Conservation (phyloP, 768 basidiomycete species). For the Sarcodon aspratus region DNA sequence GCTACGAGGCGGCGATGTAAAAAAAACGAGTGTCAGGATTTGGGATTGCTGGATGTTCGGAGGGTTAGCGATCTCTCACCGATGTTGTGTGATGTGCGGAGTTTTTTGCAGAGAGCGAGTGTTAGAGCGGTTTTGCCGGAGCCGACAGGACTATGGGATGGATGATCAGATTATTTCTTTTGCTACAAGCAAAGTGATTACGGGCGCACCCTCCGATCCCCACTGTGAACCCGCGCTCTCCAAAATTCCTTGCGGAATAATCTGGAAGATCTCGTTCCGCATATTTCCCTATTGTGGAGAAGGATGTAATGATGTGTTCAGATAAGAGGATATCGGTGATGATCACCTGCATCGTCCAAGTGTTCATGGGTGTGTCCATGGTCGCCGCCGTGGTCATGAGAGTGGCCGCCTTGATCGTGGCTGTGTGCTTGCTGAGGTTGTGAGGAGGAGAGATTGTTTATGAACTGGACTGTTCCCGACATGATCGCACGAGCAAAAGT, state of each 20-base stretch:
- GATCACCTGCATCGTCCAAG: constrained; percentile 73
- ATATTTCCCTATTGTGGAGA: constrained; percentile 58
- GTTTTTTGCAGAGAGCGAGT: constrained; percentile 73
- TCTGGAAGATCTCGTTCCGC: constrained; percentile 89
- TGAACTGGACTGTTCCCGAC: constrained; percentile 43
- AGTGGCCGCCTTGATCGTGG: constrained; percentile 40
- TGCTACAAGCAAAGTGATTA: neutral
- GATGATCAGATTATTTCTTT: neutral
- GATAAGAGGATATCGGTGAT: neutral
- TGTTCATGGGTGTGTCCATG: constrained; percentile 96
- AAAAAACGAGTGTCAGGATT: constrained; percentile 7
- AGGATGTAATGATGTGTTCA: neutral
- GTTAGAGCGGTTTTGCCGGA: constrained; percentile 96
- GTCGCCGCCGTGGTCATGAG: constrained; percentile 47
- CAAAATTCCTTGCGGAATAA: constrained; percentile 73
- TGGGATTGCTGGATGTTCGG: neutral
- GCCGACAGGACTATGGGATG: constrained; percentile 73
- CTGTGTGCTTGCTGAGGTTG: constrained; percentile 26
- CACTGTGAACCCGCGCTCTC: constrained; percentile 90
- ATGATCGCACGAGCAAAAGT: no score
- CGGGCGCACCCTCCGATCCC: constrained; percentile 88
- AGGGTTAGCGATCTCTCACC: constrained; percentile 34
- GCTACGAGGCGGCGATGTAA: constrained; percentile 33
- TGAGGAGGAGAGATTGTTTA: constrained; percentile 47
- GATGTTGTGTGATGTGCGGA: constrained; percentile 83